Evolutionary conservation across 176 grass and related monocot genomes (phyloP).

Genomic region (Musa beccarii): DNA sequence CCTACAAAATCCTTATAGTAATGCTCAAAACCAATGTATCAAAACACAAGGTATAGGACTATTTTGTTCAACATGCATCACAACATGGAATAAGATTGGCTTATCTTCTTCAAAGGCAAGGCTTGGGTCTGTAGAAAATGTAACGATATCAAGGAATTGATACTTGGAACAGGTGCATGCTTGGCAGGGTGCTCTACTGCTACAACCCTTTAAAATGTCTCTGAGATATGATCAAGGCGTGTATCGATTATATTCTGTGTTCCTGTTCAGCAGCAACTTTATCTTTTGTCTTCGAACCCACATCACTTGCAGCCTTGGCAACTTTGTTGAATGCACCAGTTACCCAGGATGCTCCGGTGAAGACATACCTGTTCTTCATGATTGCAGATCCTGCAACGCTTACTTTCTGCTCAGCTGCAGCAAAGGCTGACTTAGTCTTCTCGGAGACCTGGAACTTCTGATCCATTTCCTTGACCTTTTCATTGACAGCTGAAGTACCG

Average conservation of each 20-base stretch:
- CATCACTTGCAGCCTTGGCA: constrained; percentile 26
- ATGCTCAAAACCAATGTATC: too few species aligned
- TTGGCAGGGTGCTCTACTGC: too few species aligned
- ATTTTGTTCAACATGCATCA: too few species aligned
- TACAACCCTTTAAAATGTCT: too few species aligned
- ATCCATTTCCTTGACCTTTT: constrained; percentile 76
- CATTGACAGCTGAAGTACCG: constrained; percentile 56
- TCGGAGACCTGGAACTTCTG: constrained; percentile 75
- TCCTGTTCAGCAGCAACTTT: constrained; percentile 63
- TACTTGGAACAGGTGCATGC: too few species aligned
- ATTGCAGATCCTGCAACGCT: constrained; percentile 64
- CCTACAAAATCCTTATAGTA: too few species aligned
- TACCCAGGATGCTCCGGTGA: constrained; percentile 56
- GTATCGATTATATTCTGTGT: constrained; percentile 15
- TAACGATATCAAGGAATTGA: too few species aligned
- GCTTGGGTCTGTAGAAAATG: too few species aligned
- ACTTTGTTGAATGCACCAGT: constrained; percentile 34
- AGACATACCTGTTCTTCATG: constrained; percentile 89
- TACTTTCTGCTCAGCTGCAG: constrained; percentile 64
- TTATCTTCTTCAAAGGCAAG: too few species aligned
- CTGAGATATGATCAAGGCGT: too few species aligned
- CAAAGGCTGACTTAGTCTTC: neutral
- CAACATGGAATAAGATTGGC: too few species aligned
- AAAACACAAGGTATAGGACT: too few species aligned
- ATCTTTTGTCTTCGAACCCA: constrained; percentile 75